Percentiles rank a stretch among this genome's conserved stretches.
These are phyloP conservation scores for Candida gorgasii DNA, from an alignment of 805 yeast species.

Conservation along the genomic window DNA sequence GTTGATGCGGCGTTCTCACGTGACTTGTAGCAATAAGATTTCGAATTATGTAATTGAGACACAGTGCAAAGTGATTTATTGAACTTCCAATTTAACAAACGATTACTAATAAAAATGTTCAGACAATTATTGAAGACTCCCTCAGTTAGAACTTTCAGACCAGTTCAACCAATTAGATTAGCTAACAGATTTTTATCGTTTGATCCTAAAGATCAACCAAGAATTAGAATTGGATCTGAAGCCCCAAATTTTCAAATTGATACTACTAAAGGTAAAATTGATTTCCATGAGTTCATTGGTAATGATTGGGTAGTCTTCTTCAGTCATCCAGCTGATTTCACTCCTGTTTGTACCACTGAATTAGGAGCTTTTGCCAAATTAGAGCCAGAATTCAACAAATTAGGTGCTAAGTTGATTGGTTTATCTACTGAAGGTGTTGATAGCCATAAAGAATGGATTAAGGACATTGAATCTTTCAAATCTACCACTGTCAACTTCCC, in stretches of 20 bases:
- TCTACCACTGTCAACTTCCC: conserved; percentile 58
- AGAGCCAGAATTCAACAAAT: conserved; percentile 65
- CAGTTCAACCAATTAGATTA: conserved; percentile 5
- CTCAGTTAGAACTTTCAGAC: conserved; percentile 1
- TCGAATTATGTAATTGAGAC: too few species aligned
- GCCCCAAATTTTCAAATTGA: conserved; percentile 71
- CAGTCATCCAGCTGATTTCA: conserved; percentile 77
- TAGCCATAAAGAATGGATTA: conserved; percentile 67
- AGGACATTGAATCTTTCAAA: conserved; percentile 54
- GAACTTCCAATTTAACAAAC: neutral
- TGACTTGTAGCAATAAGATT: conserved; percentile 11
- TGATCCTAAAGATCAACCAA: conserved; percentile 40
- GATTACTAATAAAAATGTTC: conserved; percentile 12
- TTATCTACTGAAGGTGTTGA: conserved; percentile 64
- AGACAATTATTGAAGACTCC: conserved; percentile 14
- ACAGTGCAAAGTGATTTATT: too few species aligned
- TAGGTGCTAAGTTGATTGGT: conserved; percentile 68
- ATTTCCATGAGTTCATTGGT: conserved; percentile 64
- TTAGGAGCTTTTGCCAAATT: conserved; percentile 73
- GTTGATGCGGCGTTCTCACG: conserved; percentile 6
- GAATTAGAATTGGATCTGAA: conserved; percentile 55
- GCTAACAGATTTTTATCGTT: conserved; percentile 27
- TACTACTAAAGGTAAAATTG: conserved; percentile 62
- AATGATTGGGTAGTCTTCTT: conserved; percentile 66
- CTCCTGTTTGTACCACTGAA: conserved; percentile 80